Percentiles rank a stretch among this genome's conserved stretches.
Conservation (phyloP, 2,329 filamentous ascomycete genomes). For the Pestalotiopsis sp. region DNA sequence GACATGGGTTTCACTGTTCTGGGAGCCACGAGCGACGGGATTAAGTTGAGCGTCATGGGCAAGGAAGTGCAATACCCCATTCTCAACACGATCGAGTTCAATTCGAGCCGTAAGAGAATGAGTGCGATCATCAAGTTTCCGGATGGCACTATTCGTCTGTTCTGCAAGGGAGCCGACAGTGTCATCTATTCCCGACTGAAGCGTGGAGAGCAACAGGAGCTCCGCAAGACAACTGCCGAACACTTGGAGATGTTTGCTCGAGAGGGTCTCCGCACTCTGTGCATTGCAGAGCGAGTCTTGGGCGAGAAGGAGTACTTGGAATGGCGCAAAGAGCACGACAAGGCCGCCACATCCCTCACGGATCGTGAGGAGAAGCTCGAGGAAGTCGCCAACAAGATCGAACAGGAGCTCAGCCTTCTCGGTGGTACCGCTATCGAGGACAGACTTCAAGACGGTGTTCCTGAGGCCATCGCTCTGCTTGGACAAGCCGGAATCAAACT, state of each 20-base stretch:
- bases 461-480: conserved; percentile 90
- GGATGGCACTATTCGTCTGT: conserved; percentile 83
- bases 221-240: conserved; percentile 83
- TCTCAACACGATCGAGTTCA: conserved; percentile 95
- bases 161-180: conserved; percentile 97
- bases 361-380: conserved; percentile 94
- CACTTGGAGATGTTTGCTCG: conserved; percentile 97
- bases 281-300: conserved; percentile 83
- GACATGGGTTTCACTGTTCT: conserved; percentile 95
- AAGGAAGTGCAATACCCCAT: conserved; percentile 84
- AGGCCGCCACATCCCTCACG: conserved; percentile 80
- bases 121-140: conserved; percentile 96
- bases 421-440: conserved; percentile 98
- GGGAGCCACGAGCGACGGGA: conserved; percentile 76
- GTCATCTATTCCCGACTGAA: conserved; percentile 93
- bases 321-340: conserved; percentile 87
- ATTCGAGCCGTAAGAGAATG: conserved; percentile 96
- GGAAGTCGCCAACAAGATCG: conserved; percentile 84
- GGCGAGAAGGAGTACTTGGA: conserved; percentile 79
- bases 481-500: conserved; percentile 95
- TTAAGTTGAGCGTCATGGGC: conserved; percentile 85
- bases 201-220: conserved; percentile 81
- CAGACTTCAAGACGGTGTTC: conserved; percentile 92
- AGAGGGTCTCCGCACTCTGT: conserved; percentile 92
- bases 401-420: conserved; percentile 83